A percentile compares a stretch with the other conserved stretches of the same genome.
Evolutionary conservation across 768 basidiomycete species (phyloP).

Genomic region (Tubosaeta sp.): DNA sequence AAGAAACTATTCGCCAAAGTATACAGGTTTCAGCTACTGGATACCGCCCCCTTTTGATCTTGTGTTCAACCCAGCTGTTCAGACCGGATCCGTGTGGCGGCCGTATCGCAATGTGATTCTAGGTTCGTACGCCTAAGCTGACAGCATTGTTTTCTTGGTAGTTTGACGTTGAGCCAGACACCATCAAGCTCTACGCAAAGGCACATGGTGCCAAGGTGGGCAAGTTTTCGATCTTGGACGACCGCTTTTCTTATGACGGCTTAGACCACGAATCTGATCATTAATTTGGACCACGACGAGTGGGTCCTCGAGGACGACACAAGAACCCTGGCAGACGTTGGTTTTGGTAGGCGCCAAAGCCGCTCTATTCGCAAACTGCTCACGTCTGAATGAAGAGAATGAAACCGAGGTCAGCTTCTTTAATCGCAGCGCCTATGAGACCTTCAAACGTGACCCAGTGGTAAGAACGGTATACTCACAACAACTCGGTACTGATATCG

Average conservation of each 20-base stretch:
- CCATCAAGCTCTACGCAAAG: constrained; percentile 88
- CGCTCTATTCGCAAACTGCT: not conserved
- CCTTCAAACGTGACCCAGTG: constrained; percentile 80
- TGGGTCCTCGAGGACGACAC: constrained; percentile 78
- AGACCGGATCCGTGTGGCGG: constrained; percentile 79
- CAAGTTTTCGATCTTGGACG: not conserved
- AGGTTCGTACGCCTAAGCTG: constrained; percentile 42
- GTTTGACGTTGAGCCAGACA: constrained; percentile 51
- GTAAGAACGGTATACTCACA: constrained; percentile 34
- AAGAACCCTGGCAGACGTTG: constrained; percentile 61
- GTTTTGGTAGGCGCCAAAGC: constrained; percentile 61
- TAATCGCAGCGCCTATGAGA: constrained; percentile 68
- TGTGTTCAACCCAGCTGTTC: constrained; percentile 49
- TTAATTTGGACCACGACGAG: constrained; percentile 94
- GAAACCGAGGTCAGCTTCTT: constrained; percentile 96
- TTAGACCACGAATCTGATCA: constrained; percentile 95
- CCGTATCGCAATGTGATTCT: constrained; percentile 72
- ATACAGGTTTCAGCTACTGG: constrained; percentile 11
- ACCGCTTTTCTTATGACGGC: not conserved
- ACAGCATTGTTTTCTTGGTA: not conserved
- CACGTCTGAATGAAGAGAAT: constrained; percentile 58
- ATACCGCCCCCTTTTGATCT: constrained; percentile 1
- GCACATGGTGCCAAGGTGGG: constrained; percentile 91
- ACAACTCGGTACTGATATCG: not conserved
- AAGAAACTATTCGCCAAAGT: constrained; percentile 69